Percentiles rank a stretch among this genome's conserved stretches.
Conservation (phyloP, 352 stramenopile genomes). For the Phytophthora sansomeana region DNA sequence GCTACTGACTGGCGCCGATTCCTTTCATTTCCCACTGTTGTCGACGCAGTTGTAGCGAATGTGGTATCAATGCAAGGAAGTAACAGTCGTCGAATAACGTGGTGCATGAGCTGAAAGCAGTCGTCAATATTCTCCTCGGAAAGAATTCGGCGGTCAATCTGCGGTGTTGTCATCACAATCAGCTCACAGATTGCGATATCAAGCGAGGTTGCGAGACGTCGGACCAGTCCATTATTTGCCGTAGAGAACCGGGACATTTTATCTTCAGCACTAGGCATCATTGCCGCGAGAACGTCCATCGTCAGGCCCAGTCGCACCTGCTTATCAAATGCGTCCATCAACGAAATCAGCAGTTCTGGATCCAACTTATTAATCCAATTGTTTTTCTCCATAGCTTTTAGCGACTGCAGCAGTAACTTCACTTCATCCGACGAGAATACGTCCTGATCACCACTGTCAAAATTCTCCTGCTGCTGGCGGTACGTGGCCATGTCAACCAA, state of each 20-base stretch:
- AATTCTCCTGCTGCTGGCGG: constrained; percentile 40
- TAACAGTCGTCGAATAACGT: constrained; percentile 62
- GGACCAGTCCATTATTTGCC: constrained; percentile 27
- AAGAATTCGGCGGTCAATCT: constrained; percentile 75
- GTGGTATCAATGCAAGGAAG: constrained; percentile 76
- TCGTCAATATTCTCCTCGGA: constrained; percentile 89
- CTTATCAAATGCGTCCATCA: constrained; percentile 64
- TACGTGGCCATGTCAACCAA: constrained; percentile 49
- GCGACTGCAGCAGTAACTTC: constrained; percentile 66
- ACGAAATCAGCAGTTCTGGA: constrained; percentile 55
- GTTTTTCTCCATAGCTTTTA: constrained; percentile 79
- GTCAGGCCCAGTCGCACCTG: constrained; percentile 76
- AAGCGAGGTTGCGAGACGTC: constrained; percentile 42
- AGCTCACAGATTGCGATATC: constrained; percentile 81
- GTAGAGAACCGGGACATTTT: constrained; percentile 4
- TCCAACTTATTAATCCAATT: constrained; percentile 66
- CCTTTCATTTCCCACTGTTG: constrained; percentile 17
- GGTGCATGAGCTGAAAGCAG: constrained; percentile 73
- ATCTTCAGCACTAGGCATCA: constrained; percentile 30
- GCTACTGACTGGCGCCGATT: constrained; percentile 14
- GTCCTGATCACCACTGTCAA: constrained; percentile 44
- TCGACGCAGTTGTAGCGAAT: constrained; percentile 40
- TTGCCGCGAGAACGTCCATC: constrained; percentile 62
- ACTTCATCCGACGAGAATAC: constrained; percentile 61
- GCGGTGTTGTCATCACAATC: constrained; percentile 69